Conservation (phyloP, 2,329 filamentous ascomycete species). For the Xylaria sp. region DNA sequence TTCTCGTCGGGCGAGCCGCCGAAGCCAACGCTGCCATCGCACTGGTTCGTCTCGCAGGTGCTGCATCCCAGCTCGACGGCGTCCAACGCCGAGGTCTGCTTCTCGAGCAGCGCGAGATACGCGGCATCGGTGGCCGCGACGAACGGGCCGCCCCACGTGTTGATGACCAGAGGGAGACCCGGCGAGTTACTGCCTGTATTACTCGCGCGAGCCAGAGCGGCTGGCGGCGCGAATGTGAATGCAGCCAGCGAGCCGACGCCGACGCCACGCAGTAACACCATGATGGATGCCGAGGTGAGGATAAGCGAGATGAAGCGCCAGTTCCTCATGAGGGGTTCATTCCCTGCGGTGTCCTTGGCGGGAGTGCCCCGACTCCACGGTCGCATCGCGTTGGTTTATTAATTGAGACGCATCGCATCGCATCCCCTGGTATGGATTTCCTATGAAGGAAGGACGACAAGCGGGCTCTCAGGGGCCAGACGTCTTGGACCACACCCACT, state of each 20-base stretch:
- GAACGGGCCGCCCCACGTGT: slow-evolving; percentile 61
- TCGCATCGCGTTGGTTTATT: slow-evolving; percentile 25
- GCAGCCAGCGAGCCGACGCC: slow-evolving; percentile 19
- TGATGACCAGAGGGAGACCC: slow-evolving; percentile 56
- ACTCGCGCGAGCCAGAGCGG: slow-evolving; percentile 12
- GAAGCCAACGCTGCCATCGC: slow-evolving; percentile 60
- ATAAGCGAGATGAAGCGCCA: slow-evolving; percentile 20
- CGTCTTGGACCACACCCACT: not conserved
- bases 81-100: slow-evolving; percentile 50
- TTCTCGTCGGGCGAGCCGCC: slow-evolving; percentile 61
- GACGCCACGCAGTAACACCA: slow-evolving; percentile 24
- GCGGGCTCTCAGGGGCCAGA: not conserved
- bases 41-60: slow-evolving; percentile 58
- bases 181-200: slow-evolving; percentile 38
- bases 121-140: slow-evolving; percentile 58
- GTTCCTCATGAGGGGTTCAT: slow-evolving; percentile 18
- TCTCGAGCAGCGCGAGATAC: slow-evolving; percentile 45
- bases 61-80: slow-evolving; percentile 58
- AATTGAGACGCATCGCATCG: slow-evolving; percentile 1
- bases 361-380: slow-evolving; percentile 9
- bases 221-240: slow-evolving; percentile 23
- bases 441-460: not conserved
- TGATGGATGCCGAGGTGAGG: slow-evolving; percentile 21
- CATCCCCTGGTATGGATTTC: not conserved
- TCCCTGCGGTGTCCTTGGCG: not conserved